phyloP scores from a whole-genome alignment of 2,329 filamentous ascomycete genomes.

The Talaromyces funiculosus region DNA sequence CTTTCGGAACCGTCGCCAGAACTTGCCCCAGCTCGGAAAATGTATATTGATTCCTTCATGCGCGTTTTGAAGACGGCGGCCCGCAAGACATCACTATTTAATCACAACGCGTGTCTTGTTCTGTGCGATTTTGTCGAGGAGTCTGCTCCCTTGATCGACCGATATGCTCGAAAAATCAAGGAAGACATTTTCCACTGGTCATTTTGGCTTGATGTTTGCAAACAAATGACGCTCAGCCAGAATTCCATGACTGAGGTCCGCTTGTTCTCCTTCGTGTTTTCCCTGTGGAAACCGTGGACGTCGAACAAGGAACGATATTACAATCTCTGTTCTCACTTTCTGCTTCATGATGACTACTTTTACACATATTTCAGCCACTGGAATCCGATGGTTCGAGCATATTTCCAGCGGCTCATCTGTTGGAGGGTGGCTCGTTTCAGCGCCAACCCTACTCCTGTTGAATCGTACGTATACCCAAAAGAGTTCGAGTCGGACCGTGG shows the following conservation, averaged over 20 bases:
- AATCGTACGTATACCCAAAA: constrained; percentile 55
- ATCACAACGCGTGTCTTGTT: constrained; percentile 78
- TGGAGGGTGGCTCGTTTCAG: constrained; percentile 80
- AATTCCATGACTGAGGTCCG: constrained; percentile 89
- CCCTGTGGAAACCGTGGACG: constrained; percentile 68
- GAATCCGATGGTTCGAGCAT: constrained; percentile 92
- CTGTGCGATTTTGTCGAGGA: constrained; percentile 91
- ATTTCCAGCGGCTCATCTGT: constrained; percentile 84
- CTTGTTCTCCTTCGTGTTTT: constrained; percentile 73
- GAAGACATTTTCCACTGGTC: constrained; percentile 52
- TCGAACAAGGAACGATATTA: constrained; percentile 62
- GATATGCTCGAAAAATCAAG: constrained; percentile 50
- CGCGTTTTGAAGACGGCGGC: constrained; percentile 67
- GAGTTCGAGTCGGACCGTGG: neutral
- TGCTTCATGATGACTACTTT: constrained; percentile 70
- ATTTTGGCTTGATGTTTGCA: constrained; percentile 80
- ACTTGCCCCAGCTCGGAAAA: constrained; percentile 52
- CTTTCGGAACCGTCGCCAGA: constrained; percentile 58
- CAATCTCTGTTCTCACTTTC: constrained; percentile 65
- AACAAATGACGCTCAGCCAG: constrained; percentile 71
- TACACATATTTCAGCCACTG: constrained; percentile 83
- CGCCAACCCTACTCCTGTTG: constrained; percentile 58
- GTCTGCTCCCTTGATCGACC: constrained; percentile 60
- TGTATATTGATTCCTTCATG: constrained; percentile 73
- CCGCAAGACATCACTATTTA: constrained; percentile 69